A percentile compares a stretch with the other conserved stretches of the same genome.
Evolutionary conservation across 805 yeast genomes (phyloP).

Genomic region (Wickerhamiella kurtzmanii): DNA sequence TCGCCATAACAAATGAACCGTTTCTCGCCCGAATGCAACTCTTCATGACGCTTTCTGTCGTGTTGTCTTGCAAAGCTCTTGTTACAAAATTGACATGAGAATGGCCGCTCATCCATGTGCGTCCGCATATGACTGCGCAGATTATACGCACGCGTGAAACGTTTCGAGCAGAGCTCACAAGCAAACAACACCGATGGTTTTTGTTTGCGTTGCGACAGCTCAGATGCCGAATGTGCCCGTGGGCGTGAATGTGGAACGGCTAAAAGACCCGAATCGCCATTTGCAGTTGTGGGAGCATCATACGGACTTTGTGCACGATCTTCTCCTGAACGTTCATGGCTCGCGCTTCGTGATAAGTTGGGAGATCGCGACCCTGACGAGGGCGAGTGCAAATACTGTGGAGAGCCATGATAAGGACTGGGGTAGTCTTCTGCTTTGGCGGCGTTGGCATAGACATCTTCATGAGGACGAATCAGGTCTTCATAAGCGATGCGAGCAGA

Average conservation of each 20-base stretch:
- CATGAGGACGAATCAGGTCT: not conserved
- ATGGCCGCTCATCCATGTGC: constrained; percentile 65
- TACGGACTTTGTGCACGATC: not conserved
- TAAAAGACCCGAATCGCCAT: not conserved
- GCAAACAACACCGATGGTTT: constrained; percentile 60
- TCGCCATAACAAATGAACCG: constrained; percentile 53
- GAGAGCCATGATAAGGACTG: constrained; percentile 2
- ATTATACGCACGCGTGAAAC: constrained; percentile 87
- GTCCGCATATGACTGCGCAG: constrained; percentile 83
- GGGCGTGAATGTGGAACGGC: constrained; percentile 10
- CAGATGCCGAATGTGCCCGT: constrained; percentile 33
- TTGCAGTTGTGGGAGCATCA: not conserved
- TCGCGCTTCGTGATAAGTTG: not conserved
- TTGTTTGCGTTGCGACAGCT: constrained; percentile 38
- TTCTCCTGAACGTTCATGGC: not conserved
- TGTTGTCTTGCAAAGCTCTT: constrained; percentile 66
- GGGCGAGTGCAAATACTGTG: not conserved
- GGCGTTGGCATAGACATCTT: not conserved
- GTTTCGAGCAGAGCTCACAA: constrained; percentile 73
- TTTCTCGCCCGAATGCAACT: constrained; percentile 60
- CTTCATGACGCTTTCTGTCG: constrained; percentile 64
- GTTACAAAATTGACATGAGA: constrained; percentile 46
- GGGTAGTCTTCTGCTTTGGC: not conserved
- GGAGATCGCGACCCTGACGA: not conserved
- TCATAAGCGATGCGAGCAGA: not conserved